phyloP scores from a whole-genome alignment of 306 rosid genomes.

The Dalbergia oliveri region DNA sequence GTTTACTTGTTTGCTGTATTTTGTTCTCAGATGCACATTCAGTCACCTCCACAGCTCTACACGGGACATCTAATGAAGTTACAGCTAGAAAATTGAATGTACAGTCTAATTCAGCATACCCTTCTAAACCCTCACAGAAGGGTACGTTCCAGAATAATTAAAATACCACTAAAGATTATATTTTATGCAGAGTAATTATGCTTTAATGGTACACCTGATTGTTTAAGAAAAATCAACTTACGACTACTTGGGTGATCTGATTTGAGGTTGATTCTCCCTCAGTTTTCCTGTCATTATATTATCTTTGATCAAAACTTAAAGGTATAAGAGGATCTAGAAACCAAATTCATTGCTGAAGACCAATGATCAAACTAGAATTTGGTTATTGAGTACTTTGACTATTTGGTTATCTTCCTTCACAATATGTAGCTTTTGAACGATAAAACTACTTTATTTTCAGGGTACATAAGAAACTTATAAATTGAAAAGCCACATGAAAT shows the following conservation, averaged over 20 bases:
- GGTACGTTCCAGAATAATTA: background rate
- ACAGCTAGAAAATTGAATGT: background rate
- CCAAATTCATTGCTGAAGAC: background rate
- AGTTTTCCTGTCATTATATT: background rate
- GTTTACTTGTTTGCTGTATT: constrained; percentile 33
- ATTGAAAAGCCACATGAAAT: too few species aligned
- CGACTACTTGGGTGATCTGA: background rate
- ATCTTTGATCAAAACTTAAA: background rate
- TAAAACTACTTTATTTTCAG: background rate
- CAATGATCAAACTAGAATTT: background rate
- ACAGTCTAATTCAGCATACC: constrained; percentile 3
- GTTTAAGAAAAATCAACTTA: background rate
- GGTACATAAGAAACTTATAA: background rate
- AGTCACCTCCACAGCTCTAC: constrained; percentile 18
- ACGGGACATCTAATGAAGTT: constrained; percentile 11
- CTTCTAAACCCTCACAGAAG: constrained; percentile 1
- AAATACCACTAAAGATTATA: background rate
- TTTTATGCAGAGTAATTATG: background rate
- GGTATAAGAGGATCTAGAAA: background rate
- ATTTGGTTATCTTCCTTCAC: background rate
- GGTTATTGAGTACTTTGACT: background rate
- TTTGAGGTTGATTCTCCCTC: constrained; percentile 3
- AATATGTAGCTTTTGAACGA: background rate
- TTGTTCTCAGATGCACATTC: constrained; percentile 34
- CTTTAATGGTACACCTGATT: background rate